Evolutionary conservation across 169 alveolate genomes (phyloP).

Genomic region (Cryptosporidium sp.): DNA sequence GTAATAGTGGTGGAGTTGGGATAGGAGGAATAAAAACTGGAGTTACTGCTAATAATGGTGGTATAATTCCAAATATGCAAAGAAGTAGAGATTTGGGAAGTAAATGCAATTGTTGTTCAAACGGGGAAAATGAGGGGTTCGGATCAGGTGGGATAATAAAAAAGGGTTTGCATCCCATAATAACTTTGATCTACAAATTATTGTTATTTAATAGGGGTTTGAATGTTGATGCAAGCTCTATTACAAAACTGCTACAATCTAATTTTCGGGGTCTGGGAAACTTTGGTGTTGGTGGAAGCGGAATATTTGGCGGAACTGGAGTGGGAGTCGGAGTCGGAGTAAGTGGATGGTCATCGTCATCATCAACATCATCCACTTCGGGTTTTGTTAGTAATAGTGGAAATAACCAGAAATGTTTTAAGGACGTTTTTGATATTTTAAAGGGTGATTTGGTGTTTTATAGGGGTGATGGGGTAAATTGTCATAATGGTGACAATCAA

Average conservation of each 20-base stretch:
- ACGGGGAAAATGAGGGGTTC: not conserved
- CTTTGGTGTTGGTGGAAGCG: not conserved
- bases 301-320: not conserved
- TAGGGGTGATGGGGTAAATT: not conserved
- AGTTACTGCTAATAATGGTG: not conserved
- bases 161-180: conserved; percentile 42
- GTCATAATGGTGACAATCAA: not conserved
- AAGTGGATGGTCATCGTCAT: too few species aligned
- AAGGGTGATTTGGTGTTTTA: not conserved
- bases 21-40: not conserved
- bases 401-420: not conserved
- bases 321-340: too few species aligned
- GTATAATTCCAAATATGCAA: not conserved
- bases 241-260: not conserved
- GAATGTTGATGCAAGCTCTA: not conserved
- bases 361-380: not conserved
- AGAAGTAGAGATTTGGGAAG: not conserved
- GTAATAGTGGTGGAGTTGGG: not conserved
- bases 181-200: conserved; percentile 20
- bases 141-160: conserved; percentile 6
- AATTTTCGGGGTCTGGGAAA: not conserved
- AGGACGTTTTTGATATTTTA: conserved; percentile 2
- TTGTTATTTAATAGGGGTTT: not conserved
- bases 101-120: not conserved
- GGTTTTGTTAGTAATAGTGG: not conserved